Conservation (phyloP, 1,139 yeast genomes). For the Debaryomyces coudertii region DNA sequence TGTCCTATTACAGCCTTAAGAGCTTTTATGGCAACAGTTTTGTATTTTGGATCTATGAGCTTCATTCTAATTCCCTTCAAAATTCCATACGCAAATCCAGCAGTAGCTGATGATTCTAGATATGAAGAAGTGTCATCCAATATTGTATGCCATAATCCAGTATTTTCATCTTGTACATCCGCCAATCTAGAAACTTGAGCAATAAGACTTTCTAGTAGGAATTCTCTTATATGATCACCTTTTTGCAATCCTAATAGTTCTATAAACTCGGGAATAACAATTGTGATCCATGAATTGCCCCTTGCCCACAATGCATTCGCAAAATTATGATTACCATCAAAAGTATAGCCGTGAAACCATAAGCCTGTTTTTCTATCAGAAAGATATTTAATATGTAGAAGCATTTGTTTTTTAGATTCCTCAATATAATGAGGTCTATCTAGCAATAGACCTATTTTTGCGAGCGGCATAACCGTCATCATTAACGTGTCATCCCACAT, state of each 20-base stretch:
- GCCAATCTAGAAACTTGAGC: constrained; percentile 30
- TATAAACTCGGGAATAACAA: constrained; percentile 37
- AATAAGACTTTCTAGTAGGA: constrained; percentile 29
- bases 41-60: constrained; percentile 25
- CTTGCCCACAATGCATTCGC: constrained; percentile 41
- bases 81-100: constrained; percentile 40
- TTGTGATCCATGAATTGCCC: constrained; percentile 41
- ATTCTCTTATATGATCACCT: constrained; percentile 27
- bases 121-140: constrained; percentile 33
- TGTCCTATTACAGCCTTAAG: constrained; percentile 30
- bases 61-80: constrained; percentile 28
- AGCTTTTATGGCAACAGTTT: constrained; percentile 26
- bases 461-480: constrained; percentile 40
- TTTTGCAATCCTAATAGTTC: constrained; percentile 29
- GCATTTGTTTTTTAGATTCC: constrained; percentile 37
- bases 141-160: constrained; percentile 37
- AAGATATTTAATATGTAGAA: constrained; percentile 34
- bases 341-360: constrained; percentile 37
- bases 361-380: constrained; percentile 32
- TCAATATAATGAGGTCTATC: constrained; percentile 27
- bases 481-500: constrained; percentile 41
- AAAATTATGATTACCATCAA: constrained; percentile 33
- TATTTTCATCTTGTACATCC: constrained; percentile 24
- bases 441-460: constrained; percentile 32
- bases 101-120: constrained; percentile 36